Conservation (phyloP, 2,329 filamentous ascomycete genomes). For the Fusarium buharicum region DNA sequence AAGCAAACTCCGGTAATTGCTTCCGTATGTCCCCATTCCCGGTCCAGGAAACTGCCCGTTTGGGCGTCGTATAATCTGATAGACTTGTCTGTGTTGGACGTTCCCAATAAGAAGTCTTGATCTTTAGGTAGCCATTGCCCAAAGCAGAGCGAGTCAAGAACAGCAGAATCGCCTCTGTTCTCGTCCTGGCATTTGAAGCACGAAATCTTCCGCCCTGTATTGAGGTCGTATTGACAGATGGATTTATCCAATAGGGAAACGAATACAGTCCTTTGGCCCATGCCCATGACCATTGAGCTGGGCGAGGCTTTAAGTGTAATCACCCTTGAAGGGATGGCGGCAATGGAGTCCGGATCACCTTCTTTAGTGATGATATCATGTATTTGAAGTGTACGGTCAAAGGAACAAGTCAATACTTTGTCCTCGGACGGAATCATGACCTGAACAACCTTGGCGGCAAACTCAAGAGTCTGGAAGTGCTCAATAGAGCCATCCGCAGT, state of each 20-base stretch:
- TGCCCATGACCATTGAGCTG: conserved; percentile 79
- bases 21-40: conserved; percentile 96
- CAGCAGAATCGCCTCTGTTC: conserved; percentile 81
- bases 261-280: conserved; percentile 68
- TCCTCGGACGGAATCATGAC: conserved; percentile 78
- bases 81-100: conserved; percentile 96
- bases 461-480: conserved; percentile 92
- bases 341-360: conserved; percentile 70
- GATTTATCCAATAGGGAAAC: conserved; percentile 71
- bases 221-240: conserved; percentile 69
- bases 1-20: conserved; percentile 87
- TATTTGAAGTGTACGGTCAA: conserved; percentile 87
- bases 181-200: conserved; percentile 87
- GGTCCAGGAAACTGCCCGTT: conserved; percentile 79
- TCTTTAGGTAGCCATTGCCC: conserved; percentile 65
- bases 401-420: conserved; percentile 83
- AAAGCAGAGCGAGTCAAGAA: conserved; percentile 80
- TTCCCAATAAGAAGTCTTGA: conserved; percentile 78
- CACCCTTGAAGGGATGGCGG: conserved; percentile 79
- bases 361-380: conserved; percentile 80
- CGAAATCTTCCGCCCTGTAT: conserved; percentile 73
- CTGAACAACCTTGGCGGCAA: conserved; percentile 84
- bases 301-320: conserved; percentile 89
- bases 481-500: conserved; percentile 69
- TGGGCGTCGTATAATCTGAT: conserved; percentile 87